Evolutionary conservation across 2,329 filamentous ascomycete species (phyloP).

Genomic region (Calonectria naviculata): DNA sequence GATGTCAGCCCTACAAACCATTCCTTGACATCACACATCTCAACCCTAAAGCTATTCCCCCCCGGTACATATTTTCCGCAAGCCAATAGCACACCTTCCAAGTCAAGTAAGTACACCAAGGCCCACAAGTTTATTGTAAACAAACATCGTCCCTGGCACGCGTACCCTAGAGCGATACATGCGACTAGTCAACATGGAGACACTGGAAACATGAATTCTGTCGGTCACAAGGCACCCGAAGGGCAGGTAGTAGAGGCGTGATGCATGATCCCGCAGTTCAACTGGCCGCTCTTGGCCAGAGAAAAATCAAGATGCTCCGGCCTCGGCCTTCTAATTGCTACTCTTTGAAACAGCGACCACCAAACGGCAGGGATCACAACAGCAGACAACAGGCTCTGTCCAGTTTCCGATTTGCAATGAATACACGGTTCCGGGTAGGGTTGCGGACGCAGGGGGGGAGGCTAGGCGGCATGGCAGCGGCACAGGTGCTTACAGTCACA

Average conservation of each 20-base stretch:
- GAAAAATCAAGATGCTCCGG: not conserved
- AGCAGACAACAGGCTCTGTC: not conserved
- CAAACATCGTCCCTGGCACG: not conserved
- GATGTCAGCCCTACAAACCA: not conserved
- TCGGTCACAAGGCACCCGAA: not conserved
- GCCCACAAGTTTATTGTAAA: slow-evolving; percentile 6
- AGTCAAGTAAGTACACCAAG: too few species aligned
- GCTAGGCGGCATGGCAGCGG: not conserved
- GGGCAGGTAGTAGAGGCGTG: not conserved
- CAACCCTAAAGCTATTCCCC: not conserved
- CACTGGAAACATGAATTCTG: not conserved
- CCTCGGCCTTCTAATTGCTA: not conserved
- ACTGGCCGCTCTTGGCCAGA: not conserved
- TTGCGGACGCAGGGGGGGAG: not conserved
- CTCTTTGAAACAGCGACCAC: not conserved
- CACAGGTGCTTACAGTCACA: not conserved
- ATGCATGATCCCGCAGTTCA: too few species aligned
- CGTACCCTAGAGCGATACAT: not conserved
- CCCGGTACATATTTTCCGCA: not conserved
- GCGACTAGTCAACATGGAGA: not conserved
- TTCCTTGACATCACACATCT: not conserved
- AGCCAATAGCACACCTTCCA: not conserved
- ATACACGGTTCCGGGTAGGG: not conserved
- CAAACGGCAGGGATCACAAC: not conserved
- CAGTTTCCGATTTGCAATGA: not conserved